Evolutionary conservation across 331 rosid species (phyloP).

Genomic region (Rosa hybrid): DNA sequence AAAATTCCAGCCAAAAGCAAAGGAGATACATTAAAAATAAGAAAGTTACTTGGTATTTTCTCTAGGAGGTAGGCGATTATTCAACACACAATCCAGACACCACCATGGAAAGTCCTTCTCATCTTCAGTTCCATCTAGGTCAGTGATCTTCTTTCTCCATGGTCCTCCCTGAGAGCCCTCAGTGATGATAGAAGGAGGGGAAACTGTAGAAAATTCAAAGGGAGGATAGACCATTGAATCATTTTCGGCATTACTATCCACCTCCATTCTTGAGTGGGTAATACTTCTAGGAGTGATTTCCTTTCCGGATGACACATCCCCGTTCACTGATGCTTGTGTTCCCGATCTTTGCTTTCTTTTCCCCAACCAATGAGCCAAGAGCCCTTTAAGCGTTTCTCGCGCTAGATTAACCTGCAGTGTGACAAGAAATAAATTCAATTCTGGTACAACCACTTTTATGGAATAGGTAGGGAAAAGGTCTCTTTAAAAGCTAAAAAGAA

Average conservation of each 20-base stretch:
- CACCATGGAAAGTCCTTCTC: constrained; percentile 95
- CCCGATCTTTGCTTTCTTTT: constrained; percentile 82
- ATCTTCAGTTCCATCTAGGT: constrained; percentile 89
- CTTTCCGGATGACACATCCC: constrained; percentile 78
- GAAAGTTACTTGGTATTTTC: constrained; percentile 84
- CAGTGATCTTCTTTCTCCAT: constrained; percentile 92
- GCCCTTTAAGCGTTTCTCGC: constrained; percentile 96
- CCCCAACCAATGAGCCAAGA: constrained; percentile 83
- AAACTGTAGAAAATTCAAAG: constrained; percentile 77
- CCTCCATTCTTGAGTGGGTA: constrained; percentile 77
- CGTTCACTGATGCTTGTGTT: constrained; percentile 68
- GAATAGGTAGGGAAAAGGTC: background rate
- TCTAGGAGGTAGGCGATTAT: constrained; percentile 86
- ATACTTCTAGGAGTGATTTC: constrained; percentile 69
- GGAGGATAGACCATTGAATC: constrained; percentile 92
- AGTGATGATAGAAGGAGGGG: constrained; percentile 89
- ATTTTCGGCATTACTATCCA: constrained; percentile 73
- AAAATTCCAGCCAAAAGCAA: background rate
- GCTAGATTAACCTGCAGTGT: constrained; percentile 85
- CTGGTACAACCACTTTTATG: background rate
- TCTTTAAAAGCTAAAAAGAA: background rate
- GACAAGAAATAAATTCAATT: constrained; percentile 6
- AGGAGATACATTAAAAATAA: constrained; percentile 15
- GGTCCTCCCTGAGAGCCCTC: constrained; percentile 98
- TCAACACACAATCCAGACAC: constrained; percentile 90